Conservation (phyloP, 805 yeast species). For the Hanseniaspora pseudoguilliermondii region DNA sequence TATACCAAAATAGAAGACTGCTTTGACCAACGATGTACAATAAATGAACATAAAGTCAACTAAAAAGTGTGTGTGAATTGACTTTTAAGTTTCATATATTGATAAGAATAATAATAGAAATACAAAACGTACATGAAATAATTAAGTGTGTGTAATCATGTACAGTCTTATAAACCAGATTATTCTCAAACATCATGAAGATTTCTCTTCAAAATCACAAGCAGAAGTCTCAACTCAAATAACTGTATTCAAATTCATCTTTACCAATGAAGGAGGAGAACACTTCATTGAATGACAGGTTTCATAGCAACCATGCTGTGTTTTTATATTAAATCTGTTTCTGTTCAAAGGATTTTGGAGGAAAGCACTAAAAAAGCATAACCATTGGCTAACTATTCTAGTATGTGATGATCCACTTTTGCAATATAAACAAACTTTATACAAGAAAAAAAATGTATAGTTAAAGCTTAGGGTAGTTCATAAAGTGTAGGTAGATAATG, state of each 20-base stretch:
- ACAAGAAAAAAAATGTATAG: background rate
- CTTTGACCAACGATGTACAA: no score
- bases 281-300: background rate
- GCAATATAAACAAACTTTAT: background rate
- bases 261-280: background rate
- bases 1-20: no score
- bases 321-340: background rate
- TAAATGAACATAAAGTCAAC: no score
- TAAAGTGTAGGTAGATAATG: background rate
- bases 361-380: background rate
- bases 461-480: background rate
- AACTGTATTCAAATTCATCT: background rate
- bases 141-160: background rate
- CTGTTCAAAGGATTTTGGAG: background rate
- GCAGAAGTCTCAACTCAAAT: background rate
- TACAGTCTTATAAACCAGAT: background rate
- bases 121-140: no score
- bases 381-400: background rate
- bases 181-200: background rate
- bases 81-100: no score
- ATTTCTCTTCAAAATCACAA: background rate
- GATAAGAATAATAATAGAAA: no score
- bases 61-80: no score
- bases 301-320: background rate
- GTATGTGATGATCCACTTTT: background rate